Conservation (phyloP, 1,284 basidiomycete species). For the Tylopilus sp. region DNA sequence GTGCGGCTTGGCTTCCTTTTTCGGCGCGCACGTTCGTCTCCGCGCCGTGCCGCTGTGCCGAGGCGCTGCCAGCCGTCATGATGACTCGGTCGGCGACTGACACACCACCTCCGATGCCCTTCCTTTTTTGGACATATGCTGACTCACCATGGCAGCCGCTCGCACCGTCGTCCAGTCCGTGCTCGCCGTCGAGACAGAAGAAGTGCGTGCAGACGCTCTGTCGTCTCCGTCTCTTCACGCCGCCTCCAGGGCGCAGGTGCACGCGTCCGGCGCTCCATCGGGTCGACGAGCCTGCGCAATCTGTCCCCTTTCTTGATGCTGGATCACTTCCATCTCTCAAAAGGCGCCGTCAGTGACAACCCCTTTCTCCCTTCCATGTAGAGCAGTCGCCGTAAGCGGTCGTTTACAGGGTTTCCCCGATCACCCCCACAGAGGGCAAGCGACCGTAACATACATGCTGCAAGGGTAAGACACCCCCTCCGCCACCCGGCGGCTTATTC, state of each 20-base stretch:
- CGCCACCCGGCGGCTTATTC: not conserved
- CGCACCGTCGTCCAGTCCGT: constrained; percentile 76
- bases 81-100: not conserved
- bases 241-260: constrained; percentile 76
- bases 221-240: not conserved
- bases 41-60: no score
- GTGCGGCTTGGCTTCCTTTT: constrained; percentile 2
- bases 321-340: constrained; percentile 69
- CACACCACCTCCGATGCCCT: not conserved
- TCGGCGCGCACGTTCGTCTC: constrained; percentile 2
- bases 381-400: not conserved
- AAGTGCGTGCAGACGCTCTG: constrained; percentile 46
- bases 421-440: constrained; percentile 89
- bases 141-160: constrained; percentile 44
- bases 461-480: constrained; percentile 55
- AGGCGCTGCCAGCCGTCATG: no score
- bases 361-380: not conserved
- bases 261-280: constrained; percentile 87
- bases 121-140: constrained; percentile 9
- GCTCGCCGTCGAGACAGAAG: constrained; percentile 75
- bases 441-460: constrained; percentile 87
- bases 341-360: constrained; percentile 53
- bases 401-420: constrained; percentile 67
- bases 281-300: constrained; percentile 72
- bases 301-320: constrained; percentile 91